Base-by-base conservation (phyloP, 176 grass and related monocot species). In the Juncus inflexus region DNA sequence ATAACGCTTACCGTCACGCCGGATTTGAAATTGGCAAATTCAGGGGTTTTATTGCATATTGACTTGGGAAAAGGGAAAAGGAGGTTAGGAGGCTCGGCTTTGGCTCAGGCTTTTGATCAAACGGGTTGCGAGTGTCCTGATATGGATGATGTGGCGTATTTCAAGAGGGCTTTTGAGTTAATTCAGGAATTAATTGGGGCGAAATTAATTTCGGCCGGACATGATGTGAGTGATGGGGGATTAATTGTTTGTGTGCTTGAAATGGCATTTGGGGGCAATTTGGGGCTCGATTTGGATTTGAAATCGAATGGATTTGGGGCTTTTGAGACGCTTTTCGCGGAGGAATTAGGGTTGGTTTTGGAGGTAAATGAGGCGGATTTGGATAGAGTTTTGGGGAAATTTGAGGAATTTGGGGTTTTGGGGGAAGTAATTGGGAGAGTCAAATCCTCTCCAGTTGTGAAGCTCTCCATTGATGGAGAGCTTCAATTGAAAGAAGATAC, bases 261-360 rank as follows among this genome's bases (percentile, higher is more conserved):
- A 76, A 97, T 97, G 92, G 72, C 92, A 70, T 97, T 97, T 80
- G 84, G 87, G 60, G 87, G 92, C 50, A 97, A 97, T 47, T 89
- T 77, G 59, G 87, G 92, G 69, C 9, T 91, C 52, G 80, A 80
- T n/a, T 74, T 97, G 52, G 75, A 86, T 60, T 77, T 91, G 62
- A 75, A 81, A 14, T 86, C 81, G 13, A 64, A 75, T 67, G 75
- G 76, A 62, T 55, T 69, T 11, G 75, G 70, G 65, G 55, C 81
- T 76, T 66, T 91, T 53, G 77, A 89, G 72, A 78, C 67, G 59
- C 74, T 97, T 37, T 97, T 97, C 72, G 84, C 79, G 1, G 87
- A 97, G 67, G 92, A 97, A 63, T 86, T 91, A 66, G 92, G 92
- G 37, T 77, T 97, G 62, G 7, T 91, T 58, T 58, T 91, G 67